Conservation (phyloP, 257 asterid genomes). For the Vinca minor region DNA sequence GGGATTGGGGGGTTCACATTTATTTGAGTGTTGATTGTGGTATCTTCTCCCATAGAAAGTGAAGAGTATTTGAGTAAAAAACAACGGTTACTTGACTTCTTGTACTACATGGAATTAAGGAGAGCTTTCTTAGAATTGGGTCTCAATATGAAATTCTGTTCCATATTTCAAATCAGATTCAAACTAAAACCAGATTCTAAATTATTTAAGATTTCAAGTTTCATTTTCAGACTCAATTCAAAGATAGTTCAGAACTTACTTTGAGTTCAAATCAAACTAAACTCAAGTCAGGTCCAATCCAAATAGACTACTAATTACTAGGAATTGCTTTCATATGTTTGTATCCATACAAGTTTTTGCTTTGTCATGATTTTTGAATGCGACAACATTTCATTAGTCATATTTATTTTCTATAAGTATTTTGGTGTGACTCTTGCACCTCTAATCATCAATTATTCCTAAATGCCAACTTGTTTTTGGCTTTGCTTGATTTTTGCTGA, state of each 20-base stretch:
- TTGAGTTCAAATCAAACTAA: no score
- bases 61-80: conserved; percentile 10
- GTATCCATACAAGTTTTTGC: neutral
- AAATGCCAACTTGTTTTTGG: no score
- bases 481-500: no score
- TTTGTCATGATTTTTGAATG: neutral
- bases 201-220: no score
- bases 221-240: no score
- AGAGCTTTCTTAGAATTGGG: no score
- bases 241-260: no score
- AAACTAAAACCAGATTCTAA: no score
- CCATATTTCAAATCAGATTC: no score
- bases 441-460: neutral
- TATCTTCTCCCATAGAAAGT: neutral
- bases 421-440: neutral
- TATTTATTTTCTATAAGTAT: neutral
- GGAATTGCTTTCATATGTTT: neutral
- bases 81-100: conserved; percentile 4
- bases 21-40: neutral
- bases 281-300: no score
- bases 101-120: neutral
- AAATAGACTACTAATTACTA: neutral
- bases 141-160: no score
- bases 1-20: neutral
- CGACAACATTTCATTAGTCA: neutral